Evolutionary conservation across 306 rosid species (phyloP).

Genomic region (Gynostemma pentaphyllum): DNA sequence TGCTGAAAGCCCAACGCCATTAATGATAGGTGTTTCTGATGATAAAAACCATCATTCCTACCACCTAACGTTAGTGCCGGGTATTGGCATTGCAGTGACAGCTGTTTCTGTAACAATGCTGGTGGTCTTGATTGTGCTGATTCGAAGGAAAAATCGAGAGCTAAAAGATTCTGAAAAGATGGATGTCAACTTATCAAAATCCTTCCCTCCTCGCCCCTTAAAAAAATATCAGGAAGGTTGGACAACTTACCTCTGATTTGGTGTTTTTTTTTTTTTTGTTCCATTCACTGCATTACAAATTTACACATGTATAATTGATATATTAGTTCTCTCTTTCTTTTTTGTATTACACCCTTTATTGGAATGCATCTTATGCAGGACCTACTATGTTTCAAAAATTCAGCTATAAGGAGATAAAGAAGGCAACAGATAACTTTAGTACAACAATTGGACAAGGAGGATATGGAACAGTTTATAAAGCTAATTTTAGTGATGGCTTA

Average conservation of each 20-base stretch:
- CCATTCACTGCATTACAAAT: neutral
- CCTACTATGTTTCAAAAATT: slow-evolving; percentile 64
- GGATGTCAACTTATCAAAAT: slow-evolving; percentile 41
- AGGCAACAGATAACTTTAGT: slow-evolving; percentile 69
- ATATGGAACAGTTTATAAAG: slow-evolving; percentile 88
- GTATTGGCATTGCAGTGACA: slow-evolving; percentile 67
- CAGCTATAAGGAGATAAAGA: slow-evolving; percentile 84
- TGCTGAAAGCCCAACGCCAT: slow-evolving; percentile 65
- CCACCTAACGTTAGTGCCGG: slow-evolving; percentile 64
- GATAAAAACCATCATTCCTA: slow-evolving; percentile 44
- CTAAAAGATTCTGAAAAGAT: slow-evolving; percentile 40
- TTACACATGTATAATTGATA: slow-evolving; percentile 1
- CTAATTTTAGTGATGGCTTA: slow-evolving; percentile 63
- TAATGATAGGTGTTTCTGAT: slow-evolving; percentile 31
- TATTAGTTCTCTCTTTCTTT: neutral
- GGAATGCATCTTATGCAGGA: slow-evolving; percentile 33
- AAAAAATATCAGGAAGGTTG: slow-evolving; percentile 85
- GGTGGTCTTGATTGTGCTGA: slow-evolving; percentile 64
- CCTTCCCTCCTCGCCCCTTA: slow-evolving; percentile 34
- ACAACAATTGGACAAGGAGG: slow-evolving; percentile 89
- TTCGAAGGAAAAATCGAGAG: slow-evolving; percentile 68
- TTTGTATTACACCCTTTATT: neutral
- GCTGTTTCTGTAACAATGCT: slow-evolving; percentile 57
- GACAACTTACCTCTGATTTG: slow-evolving; percentile 1
- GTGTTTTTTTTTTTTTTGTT: slow-evolving; percentile 12